phyloP scores from a whole-genome alignment of 441 rosid genomes.

The Eruca vesicaria region DNA sequence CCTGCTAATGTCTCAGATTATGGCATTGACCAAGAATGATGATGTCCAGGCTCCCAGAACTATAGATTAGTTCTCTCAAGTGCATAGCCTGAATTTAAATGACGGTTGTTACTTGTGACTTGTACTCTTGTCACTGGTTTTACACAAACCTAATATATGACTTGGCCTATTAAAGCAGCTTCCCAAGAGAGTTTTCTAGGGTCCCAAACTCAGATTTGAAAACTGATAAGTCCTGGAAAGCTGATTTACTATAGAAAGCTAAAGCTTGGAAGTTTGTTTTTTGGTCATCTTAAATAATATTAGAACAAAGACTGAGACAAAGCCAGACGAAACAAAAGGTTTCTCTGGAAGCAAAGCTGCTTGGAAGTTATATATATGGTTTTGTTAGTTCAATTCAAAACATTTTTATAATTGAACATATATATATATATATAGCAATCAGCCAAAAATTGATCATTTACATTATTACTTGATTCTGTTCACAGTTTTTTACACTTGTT shows the following conservation, averaged over 20 bases:
- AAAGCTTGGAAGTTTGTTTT: not conserved
- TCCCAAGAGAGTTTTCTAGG: not conserved
- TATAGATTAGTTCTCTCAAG: not conserved
- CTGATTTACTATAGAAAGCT: not conserved
- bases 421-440: slow-evolving; percentile 2
- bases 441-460: slow-evolving; percentile 32
- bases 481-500: not conserved
- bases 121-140: not conserved
- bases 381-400: not conserved
- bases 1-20: slow-evolving; percentile 73
- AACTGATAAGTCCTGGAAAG: not conserved
- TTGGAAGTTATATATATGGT: not conserved
- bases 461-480: slow-evolving; percentile 18
- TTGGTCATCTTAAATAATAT: no score
- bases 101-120: not conserved
- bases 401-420: not conserved
- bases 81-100: not conserved
- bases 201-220: not conserved
- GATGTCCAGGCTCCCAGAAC: no score
- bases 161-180: not conserved
- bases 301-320: no score
- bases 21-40: no score
- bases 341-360: no score
- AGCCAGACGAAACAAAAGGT: no score
- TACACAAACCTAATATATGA: not conserved